Percentiles rank a stretch among this genome's conserved stretches.
phyloP scores from a whole-genome alignment of 1,139 yeast genomes.

The Lodderomyces parapsilosis region DNA sequence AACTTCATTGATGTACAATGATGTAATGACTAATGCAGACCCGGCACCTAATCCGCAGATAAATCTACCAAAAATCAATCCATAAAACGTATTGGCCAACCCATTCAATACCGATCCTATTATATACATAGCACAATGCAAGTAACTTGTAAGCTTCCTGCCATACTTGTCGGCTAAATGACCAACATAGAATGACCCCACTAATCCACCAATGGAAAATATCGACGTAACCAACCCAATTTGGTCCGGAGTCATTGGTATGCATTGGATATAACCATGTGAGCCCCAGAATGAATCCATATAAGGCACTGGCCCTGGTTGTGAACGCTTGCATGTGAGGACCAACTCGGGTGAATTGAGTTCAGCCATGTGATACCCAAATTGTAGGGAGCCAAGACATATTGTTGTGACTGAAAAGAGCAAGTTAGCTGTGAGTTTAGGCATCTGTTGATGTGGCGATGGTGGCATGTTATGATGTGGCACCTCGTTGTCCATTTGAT shows the following conservation, averaged over 20 bases:
- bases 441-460: neutral
- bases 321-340: conserved; percentile 33
- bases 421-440: conserved; percentile 23
- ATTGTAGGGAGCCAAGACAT: conserved; percentile 48
- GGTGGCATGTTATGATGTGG: neutral
- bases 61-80: conserved; percentile 67
- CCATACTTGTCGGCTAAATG: conserved; percentile 68
- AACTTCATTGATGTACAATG: conserved; percentile 77
- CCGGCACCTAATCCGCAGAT: conserved; percentile 88
- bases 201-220: conserved; percentile 81
- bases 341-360: conserved; percentile 46
- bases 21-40: conserved; percentile 77
- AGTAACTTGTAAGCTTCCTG: conserved; percentile 53
- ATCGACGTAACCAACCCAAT: conserved; percentile 82
- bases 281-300: conserved; percentile 37
- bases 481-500: too few relatives aligned
- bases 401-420: conserved; percentile 32
- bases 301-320: conserved; percentile 34
- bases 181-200: conserved; percentile 77
- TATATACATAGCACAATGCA: conserved; percentile 56
- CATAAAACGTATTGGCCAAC: conserved; percentile 40
- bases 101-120: conserved; percentile 72
- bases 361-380: conserved; percentile 53
- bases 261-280: conserved; percentile 44
- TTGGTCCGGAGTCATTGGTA: conserved; percentile 60